Evolutionary conservation across 441 rosid genomes (phyloP).

Genomic region (Monsonia emarginata): DNA sequence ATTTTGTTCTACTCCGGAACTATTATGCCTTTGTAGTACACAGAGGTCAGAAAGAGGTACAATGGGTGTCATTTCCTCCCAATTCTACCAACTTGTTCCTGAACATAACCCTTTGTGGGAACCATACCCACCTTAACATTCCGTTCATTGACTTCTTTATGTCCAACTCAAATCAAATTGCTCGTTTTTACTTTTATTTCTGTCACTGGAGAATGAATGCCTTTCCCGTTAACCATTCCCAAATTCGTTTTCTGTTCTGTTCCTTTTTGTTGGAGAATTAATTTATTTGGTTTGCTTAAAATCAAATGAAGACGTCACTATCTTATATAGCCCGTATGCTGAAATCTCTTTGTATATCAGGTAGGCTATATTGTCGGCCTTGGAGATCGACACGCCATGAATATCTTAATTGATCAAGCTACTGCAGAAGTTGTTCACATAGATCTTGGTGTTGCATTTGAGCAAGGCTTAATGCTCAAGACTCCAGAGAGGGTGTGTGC

Average conservation of each 20-base stretch:
- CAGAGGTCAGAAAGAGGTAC: not conserved
- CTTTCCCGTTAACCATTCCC: not conserved
- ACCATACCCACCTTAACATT: not conserved
- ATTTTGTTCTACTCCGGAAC: not conserved
- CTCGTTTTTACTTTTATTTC: not conserved
- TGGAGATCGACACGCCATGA: slow-evolving; percentile 93
- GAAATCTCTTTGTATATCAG: slow-evolving; percentile 32
- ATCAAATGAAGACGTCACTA: slow-evolving; percentile 5
- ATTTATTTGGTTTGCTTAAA: not conserved
- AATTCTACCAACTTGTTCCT: not conserved
- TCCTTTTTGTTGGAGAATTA: not conserved
- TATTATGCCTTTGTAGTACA: not conserved
- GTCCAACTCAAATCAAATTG: not conserved
- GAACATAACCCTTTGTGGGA: not conserved
- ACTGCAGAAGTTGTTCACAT: slow-evolving; percentile 98
- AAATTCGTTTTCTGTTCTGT: not conserved
- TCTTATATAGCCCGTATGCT: slow-evolving; percentile 3
- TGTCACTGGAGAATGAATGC: not conserved
- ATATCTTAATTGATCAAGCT: slow-evolving; percentile 85
- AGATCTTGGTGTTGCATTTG: slow-evolving; percentile 99
- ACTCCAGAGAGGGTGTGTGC: slow-evolving; percentile 77
- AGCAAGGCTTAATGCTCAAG: slow-evolving; percentile 97
- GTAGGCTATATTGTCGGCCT: slow-evolving; percentile 98
- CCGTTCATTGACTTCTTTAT: not conserved
- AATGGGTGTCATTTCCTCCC: not conserved